phyloP scores from a whole-genome alignment of 83 land plant species.

The Diphasiastrum complanatum region DNA sequence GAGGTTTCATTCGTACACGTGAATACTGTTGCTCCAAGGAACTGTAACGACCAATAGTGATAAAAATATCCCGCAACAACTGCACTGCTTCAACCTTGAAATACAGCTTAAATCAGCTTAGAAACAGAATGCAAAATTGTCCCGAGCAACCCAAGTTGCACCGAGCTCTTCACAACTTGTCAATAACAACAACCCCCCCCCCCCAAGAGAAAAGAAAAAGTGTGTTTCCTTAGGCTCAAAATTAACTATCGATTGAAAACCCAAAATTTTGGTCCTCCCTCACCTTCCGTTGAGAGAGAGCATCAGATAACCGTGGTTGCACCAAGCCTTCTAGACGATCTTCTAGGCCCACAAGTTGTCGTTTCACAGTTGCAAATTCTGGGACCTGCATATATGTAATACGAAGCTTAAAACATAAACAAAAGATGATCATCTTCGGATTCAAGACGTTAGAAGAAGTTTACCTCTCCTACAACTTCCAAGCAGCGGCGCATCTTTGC shows the following conservation, averaged over 20 bases:
- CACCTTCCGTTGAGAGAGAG: conserved; percentile 80
- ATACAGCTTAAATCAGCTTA: too few species aligned
- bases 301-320: conserved; percentile 84
- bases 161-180: too few species aligned
- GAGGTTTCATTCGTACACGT: conserved; percentile 60
- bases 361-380: conserved; percentile 90
- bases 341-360: conserved; percentile 90
- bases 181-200: too few species aligned
- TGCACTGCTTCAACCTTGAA: conserved; percentile 82
- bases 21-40: conserved; percentile 72
- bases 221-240: too few species aligned
- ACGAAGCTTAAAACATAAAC: neutral
- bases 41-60: conserved; percentile 74
- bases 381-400: conserved; percentile 62
- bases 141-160: too few species aligned
- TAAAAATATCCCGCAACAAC: conserved; percentile 70
- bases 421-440: neutral
- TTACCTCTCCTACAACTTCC: conserved; percentile 96
- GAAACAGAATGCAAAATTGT: too few species aligned
- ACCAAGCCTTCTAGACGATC: conserved; percentile 94
- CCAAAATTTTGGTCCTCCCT: neutral
- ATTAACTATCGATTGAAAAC: neutral
- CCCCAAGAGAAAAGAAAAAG: too few species aligned
- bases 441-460: neutral
- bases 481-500: conserved; percentile 96